Base-by-base conservation (phyloP, 176 grass and related monocot species). In the Calamus simplicifolius region DNA sequence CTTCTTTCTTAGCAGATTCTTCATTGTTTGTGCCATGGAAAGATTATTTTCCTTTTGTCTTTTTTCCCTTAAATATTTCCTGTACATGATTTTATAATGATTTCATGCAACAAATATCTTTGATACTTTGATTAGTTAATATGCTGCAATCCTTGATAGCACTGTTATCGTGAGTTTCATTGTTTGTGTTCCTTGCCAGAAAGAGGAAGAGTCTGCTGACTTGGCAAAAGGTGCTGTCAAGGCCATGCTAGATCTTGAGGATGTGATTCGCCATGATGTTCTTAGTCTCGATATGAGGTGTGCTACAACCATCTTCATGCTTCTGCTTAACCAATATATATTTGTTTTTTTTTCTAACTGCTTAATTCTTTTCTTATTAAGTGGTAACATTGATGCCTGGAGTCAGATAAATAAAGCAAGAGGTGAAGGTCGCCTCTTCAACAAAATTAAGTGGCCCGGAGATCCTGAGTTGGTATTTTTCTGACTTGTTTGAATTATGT, bases 161-260 rank as follows among this genome's bases (percentile, higher is more conserved):
- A 43, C 35, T 12, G 35, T 43, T 43, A 43, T 43, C 2, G 6
- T 1, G 12, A 43, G 55, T 13, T 57, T 56, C 1, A 54, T 27
- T 3, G 68, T 49, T 19, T 0, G 0, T 6, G 29, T 54, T 68
- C 2, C 79, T 81, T 74, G 58, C n/a, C 67, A 96, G 92, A 85
- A 76, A 71, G 63, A 67, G 14, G 59, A 82, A 0, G 87, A 90
- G 55, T 71, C 75, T n/a, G 14, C 25, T 78, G 83, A 90, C 52
- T 61, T 85, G 68, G 72, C 56, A 63, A 77, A 73, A 18, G 92
- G 92, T 43, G 84, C 79, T 30, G 61, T 96, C 55, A 96, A 77
- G 74, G 92, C 87, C 53, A 76, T 90, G 63, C 87, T 91, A 59
- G 92, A 96, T 63, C 61, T 96, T 27, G 82, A 88, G 63, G 92